A percentile compares a stretch with the other conserved stretches of the same genome.
These are phyloP conservation scores for Diplotaxis tenuifolia DNA, from an alignment of 345 rosid genomes.

Conservation along the genomic window DNA sequence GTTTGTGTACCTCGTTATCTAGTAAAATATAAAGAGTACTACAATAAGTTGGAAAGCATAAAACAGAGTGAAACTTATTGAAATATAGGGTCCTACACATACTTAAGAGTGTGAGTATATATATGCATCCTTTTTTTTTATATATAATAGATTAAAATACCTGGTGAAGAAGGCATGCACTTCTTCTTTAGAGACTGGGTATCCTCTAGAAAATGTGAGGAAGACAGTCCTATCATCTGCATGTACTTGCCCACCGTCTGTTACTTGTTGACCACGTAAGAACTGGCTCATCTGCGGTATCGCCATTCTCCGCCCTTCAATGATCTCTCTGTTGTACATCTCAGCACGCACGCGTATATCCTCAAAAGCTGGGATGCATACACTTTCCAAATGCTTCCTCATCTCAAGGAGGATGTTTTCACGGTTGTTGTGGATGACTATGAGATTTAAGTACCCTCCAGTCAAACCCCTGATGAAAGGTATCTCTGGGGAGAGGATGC, in stretches of 20 bases:
- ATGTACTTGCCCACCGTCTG: background rate
- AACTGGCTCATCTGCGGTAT: background rate
- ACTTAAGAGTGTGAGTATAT: too few relatives aligned
- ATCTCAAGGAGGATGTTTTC: constrained; percentile 19
- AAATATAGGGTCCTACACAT: too few relatives aligned
- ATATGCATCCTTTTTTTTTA: too few relatives aligned
- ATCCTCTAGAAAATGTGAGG: background rate
- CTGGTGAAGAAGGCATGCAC: background rate
- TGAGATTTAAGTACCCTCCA: constrained; percentile 29
- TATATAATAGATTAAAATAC: background rate
- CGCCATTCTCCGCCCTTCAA: background rate
- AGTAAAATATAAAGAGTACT: too few relatives aligned
- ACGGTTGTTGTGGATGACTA: constrained; percentile 42
- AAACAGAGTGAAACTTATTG: too few relatives aligned
- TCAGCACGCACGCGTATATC: constrained; percentile 38
- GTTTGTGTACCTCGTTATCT: too few relatives aligned
- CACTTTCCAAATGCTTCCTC: constrained; percentile 31
- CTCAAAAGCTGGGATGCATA: constrained; percentile 52
- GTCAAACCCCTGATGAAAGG: constrained; percentile 42
- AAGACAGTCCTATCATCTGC: background rate
- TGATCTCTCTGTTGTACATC: background rate
- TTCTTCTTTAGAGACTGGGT: background rate
- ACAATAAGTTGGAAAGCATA: too few relatives aligned
- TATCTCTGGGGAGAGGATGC: background rate
- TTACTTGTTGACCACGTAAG: background rate